Conservation (phyloP, 805 yeast species). For the Yarrowia porcina region DNA sequence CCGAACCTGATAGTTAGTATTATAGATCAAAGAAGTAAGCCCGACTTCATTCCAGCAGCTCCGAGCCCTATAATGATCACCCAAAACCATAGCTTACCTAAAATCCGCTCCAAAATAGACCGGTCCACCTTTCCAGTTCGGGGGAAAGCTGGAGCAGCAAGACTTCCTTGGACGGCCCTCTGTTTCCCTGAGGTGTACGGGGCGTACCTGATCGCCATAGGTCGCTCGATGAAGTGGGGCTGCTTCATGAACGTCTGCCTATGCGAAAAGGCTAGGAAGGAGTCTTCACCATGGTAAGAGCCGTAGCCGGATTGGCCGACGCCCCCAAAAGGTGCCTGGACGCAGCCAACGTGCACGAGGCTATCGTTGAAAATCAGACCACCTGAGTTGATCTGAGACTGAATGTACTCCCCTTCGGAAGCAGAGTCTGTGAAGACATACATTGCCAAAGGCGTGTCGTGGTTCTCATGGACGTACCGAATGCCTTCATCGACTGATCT, state of each 20-base stretch:
- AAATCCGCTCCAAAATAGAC: constrained; percentile 1
- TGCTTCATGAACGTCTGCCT: constrained; percentile 63
- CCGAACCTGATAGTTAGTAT: constrained; percentile 15
- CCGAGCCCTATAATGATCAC: neutral
- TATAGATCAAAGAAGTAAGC: neutral
- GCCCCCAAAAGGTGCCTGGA: constrained; percentile 84
- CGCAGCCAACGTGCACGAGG: constrained; percentile 62
- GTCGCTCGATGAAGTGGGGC: constrained; percentile 58
- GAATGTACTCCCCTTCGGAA: constrained; percentile 50
- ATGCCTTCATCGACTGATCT: constrained; percentile 33
- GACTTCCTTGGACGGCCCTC: neutral
- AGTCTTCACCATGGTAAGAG: constrained; percentile 68
- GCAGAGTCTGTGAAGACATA: constrained; percentile 57
- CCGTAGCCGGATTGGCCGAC: constrained; percentile 81
- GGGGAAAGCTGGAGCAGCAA: neutral
- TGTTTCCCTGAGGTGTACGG: constrained; percentile 43
- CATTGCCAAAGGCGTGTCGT: constrained; percentile 75
- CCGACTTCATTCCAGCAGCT: neutral
- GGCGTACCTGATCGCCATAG: constrained; percentile 60
- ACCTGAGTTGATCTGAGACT: constrained; percentile 63
- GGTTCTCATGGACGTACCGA: constrained; percentile 42
- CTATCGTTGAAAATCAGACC: constrained; percentile 66
- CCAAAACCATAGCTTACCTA: constrained; percentile 21
- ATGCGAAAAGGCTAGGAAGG: constrained; percentile 68
- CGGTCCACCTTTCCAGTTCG: constrained; percentile 1